Conservation (phyloP, 495 filamentous ascomycete species). For the Neurospora pannonica region DNA sequence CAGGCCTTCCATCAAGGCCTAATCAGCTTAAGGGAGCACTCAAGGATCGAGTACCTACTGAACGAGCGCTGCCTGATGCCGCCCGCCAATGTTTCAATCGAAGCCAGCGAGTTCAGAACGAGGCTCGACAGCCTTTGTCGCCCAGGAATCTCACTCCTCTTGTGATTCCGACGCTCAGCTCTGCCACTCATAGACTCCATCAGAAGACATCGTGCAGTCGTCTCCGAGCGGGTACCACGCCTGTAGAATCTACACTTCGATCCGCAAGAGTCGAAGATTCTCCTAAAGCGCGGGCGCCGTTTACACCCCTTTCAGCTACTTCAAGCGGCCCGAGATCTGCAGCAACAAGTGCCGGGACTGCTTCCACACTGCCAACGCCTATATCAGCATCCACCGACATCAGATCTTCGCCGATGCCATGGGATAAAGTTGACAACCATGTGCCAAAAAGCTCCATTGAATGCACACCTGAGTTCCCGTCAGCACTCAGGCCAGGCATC, state of each 20-base stretch:
- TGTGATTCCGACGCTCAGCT: constrained; percentile 37
- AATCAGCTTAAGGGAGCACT: constrained; percentile 26
- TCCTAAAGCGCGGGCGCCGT: constrained; percentile 34
- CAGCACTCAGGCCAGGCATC: constrained; percentile 23
- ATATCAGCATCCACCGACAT: constrained; percentile 34
- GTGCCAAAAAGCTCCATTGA: constrained; percentile 1
- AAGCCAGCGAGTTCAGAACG: constrained; percentile 5
- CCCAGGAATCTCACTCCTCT: constrained; percentile 42
- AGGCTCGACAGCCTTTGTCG: constrained; percentile 33
- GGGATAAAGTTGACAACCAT: constrained; percentile 26
- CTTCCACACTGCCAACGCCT: constrained; percentile 36
- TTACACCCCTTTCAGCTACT: constrained; percentile 31
- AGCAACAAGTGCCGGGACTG: constrained; percentile 31
- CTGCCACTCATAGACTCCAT: constrained; percentile 25
- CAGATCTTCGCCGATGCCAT: constrained; percentile 35
- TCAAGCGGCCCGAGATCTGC: constrained; percentile 30
- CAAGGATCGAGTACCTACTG: constrained; percentile 20
- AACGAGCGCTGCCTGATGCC: constrained; percentile 16
- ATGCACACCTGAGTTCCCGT: constrained; percentile 9
- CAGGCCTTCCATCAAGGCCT: constrained; percentile 40
- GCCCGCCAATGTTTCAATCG: constrained; percentile 8
- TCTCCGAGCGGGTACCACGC: constrained; percentile 30
- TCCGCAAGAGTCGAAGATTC: constrained; percentile 34
- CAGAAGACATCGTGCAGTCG: constrained; percentile 29
- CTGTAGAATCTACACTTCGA: constrained; percentile 23